Evolutionary conservation across 805 yeast species (phyloP).

Genomic region (Kockiozyma suomiensis): DNA sequence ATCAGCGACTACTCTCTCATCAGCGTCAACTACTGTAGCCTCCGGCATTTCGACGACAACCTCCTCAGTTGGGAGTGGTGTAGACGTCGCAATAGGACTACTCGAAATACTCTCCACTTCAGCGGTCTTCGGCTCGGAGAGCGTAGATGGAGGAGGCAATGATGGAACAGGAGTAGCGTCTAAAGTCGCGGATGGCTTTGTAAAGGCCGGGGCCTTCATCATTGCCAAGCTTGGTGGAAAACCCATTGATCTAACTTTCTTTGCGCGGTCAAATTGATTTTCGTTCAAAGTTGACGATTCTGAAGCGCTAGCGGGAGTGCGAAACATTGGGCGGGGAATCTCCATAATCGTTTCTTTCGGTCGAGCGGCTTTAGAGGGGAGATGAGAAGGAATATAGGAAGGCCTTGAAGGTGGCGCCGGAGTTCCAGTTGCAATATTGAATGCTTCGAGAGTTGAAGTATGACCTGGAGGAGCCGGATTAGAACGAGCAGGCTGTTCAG

Average conservation of each 20-base stretch:
- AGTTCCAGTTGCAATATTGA: background rate
- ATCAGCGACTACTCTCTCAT: background rate
- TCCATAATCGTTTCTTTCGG: background rate
- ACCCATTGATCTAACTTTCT: slow-evolving; percentile 37
- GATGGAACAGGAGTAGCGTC: background rate
- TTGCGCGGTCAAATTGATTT: slow-evolving; percentile 13
- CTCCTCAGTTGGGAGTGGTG: background rate
- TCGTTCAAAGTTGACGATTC: too few species aligned
- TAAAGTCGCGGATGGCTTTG: background rate
- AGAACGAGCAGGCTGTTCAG: background rate
- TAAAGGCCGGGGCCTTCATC: background rate
- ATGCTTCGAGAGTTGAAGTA: background rate
- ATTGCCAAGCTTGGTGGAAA: slow-evolving; percentile 37
- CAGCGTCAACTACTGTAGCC: background rate
- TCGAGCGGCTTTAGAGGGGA: background rate
- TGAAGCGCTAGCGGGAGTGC: background rate
- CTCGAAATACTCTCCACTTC: background rate
- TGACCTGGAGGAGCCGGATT: slow-evolving; percentile 1
- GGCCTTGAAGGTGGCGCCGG: background rate
- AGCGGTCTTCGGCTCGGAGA: background rate
- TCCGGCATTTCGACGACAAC: background rate
- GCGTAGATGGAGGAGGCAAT: background rate
- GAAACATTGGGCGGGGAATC: slow-evolving; percentile 1
- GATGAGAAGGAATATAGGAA: background rate
- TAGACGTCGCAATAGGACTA: slow-evolving; percentile 10